Conservation (phyloP, 257 asterid genomes). For the Fraxinus americana region DNA sequence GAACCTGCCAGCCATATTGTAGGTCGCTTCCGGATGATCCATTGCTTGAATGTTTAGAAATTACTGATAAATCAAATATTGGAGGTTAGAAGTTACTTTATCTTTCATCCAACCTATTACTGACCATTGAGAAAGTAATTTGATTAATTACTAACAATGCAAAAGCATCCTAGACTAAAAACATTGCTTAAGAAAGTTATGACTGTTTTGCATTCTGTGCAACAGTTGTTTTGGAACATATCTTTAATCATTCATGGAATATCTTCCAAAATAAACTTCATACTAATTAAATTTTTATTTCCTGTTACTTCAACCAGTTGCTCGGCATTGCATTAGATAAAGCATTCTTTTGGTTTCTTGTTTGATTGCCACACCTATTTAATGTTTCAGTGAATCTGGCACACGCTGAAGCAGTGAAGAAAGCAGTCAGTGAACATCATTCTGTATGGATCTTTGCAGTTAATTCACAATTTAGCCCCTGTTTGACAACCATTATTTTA, state of each 20-base stretch:
- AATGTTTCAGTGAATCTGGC: constrained; percentile 48
- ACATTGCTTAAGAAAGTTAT: constrained; percentile 9
- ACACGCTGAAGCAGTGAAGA: constrained; percentile 58
- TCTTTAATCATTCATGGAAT: background rate
- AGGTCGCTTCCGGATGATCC: constrained; percentile 89
- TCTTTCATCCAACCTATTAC: background rate
- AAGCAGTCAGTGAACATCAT: constrained; percentile 52
- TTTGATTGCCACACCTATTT: constrained; percentile 25
- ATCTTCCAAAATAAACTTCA: background rate
- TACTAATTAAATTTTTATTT: background rate
- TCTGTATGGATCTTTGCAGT: constrained; percentile 41
- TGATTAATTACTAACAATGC: background rate
- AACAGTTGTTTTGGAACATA: background rate
- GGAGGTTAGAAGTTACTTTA: constrained; percentile 46
- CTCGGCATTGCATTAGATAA: constrained; percentile 3
- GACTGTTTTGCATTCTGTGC: background rate
- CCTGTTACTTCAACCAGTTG: background rate
- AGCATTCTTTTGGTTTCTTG: constrained; percentile 16
- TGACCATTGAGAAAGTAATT: constrained; percentile 1
- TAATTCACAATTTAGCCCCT: background rate
- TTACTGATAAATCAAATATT: constrained; percentile 49
- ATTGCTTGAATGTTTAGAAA: constrained; percentile 76
- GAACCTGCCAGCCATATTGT: constrained; percentile 89
- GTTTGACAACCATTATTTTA: too few species aligned
- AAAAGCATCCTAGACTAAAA: background rate